Conservation (phyloP, 129 eudicot species). For the Deinandra increscens region DNA sequence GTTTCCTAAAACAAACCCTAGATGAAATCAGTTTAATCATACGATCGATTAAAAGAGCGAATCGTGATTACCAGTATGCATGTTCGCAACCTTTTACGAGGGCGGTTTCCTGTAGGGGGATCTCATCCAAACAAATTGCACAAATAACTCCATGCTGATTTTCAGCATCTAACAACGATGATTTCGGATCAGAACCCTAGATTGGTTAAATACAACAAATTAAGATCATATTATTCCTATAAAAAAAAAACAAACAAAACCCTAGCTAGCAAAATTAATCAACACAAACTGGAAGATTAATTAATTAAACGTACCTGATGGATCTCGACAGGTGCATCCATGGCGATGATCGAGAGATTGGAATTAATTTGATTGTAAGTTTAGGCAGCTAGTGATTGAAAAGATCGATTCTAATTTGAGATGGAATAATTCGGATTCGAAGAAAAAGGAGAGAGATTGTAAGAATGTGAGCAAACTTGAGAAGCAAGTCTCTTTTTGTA, state of each 20-base stretch:
- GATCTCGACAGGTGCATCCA: constrained; percentile 37
- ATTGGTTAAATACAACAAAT: neutral
- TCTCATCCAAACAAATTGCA: constrained; percentile 83
- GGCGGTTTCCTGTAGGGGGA: constrained; percentile 76
- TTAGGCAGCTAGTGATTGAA: too few relatives aligned
- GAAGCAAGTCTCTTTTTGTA: too few relatives aligned
- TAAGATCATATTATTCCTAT: neutral
- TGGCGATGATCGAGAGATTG: too few relatives aligned
- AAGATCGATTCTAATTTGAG: too few relatives aligned
- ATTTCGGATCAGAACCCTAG: constrained; percentile 24
- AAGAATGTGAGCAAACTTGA: too few relatives aligned
- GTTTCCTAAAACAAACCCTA: neutral
- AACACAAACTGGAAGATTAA: neutral
- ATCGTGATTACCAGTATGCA: constrained; percentile 77
- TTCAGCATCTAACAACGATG: constrained; percentile 19
- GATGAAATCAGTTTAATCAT: too few relatives aligned
- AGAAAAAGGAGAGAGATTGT: neutral
- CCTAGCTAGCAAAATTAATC: too few relatives aligned
- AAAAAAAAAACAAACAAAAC: too few relatives aligned
- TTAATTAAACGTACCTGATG: constrained; percentile 21
- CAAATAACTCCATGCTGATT: constrained; percentile 62
- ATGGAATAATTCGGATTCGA: constrained; percentile 41
- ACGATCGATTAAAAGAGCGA: neutral
- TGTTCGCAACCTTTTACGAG: constrained; percentile 99
- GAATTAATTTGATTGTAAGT: too few relatives aligned